A percentile compares a stretch with the other conserved stretches of the same genome.
Conservation (phyloP, 225 moss, liverwort and hornwort species). For the Marchantia paleacea region DNA sequence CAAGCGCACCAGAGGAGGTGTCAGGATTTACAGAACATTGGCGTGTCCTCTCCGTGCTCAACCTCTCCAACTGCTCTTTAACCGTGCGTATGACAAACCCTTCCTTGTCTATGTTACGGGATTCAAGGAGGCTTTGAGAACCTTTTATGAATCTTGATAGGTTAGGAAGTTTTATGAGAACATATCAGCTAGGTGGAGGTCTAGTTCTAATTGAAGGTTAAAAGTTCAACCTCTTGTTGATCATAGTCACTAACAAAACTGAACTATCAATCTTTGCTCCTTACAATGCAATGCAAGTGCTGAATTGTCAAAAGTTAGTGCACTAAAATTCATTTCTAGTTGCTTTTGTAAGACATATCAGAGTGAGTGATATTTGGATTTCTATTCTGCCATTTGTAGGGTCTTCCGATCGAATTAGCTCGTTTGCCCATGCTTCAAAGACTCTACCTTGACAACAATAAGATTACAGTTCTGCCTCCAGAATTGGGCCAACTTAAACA, state of each 20-base stretch:
- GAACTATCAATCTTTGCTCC: no score
- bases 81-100: conserved; percentile 54
- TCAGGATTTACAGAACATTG: conserved; percentile 69
- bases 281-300: no score
- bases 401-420: conserved; percentile 70
- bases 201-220: no score
- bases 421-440: conserved; percentile 82
- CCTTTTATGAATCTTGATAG: no score
- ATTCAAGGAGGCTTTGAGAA: no score
- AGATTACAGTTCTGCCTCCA: conserved; percentile 77
- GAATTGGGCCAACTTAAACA: conserved; percentile 89
- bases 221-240: no score
- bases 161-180: no score
- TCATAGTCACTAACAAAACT: no score
- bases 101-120: background rate
- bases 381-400: conserved; percentile 49
- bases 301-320: no score
- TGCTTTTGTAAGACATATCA: background rate
- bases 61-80: conserved; percentile 85
- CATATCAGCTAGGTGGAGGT: no score
- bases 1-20: conserved; percentile 63
- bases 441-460: conserved; percentile 94
- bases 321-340: background rate
- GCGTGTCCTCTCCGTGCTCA: conserved; percentile 82
- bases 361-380: conserved; percentile 20